Base-by-base conservation (phyloP, 2,329 filamentous ascomycete species). In the Atkinsonella hypoxylon region DNA sequence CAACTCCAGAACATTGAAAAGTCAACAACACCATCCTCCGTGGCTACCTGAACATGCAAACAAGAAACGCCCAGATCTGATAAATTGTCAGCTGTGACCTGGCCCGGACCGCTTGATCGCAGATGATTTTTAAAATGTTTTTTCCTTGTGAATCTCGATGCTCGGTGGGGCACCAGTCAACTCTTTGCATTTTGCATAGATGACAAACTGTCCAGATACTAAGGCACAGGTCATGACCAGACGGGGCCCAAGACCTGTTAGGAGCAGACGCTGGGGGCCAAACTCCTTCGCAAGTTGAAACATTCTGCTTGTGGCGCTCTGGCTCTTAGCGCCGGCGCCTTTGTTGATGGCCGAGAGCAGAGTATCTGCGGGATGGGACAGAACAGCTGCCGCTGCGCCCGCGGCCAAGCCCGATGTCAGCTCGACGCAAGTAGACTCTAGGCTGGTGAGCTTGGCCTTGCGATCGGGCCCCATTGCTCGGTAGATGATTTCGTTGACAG, bases 331-430 rank as follows among this genome's bases (percentile, higher is more conserved):
- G 1, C 75, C 75, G 0, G 72, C 72, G 50, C 74, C 74, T 63
- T 77, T 77, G 64, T 78, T 78, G 57, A 77, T 77, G 49, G 75
- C 75, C 1, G 74, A 77, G 22, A 77, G 65, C 53, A 78, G 64
- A 13, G 75, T 78, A 55, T 95, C 89, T 55, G 89, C 89, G 39
- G 89, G 89, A 68, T 95, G 89, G 38, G 89, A 95, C 62, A 95
- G 79, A 52, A 95, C 76, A 55, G 89, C 89, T 39, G 89, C 89
- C 49, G 88, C 89, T 62, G 91, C 87, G 78, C 89, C 89, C 50
- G 89, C 89, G 52, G 90, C 79, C 59, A 95, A 75, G 75, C 89
- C 89, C 59, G 87, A 90, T 40, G 85, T 81, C 62, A 95, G 78
- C 75, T 95, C 94, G 65, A 94, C 82, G 61, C 78, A 79, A 45